phyloP scores from a whole-genome alignment of 257 asterid species.

The Euphrasia confusa region DNA sequence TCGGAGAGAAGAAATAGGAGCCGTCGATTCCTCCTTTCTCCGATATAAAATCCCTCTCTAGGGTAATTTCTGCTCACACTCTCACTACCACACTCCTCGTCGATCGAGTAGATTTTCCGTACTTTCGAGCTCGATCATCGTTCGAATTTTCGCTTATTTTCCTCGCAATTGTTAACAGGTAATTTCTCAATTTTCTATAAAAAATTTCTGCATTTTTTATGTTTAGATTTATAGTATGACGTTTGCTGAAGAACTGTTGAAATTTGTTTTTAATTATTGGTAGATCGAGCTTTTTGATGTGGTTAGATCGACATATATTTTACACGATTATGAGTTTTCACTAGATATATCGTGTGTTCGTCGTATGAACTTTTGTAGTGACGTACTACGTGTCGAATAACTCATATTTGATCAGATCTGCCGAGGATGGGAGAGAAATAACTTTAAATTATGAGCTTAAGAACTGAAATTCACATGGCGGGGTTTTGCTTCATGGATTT shows the following conservation, averaged over 20 bases:
- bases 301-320: background rate
- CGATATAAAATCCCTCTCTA: background rate
- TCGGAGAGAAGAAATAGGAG: background rate
- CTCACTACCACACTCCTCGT: background rate
- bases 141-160: background rate
- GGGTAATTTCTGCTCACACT: background rate
- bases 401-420: background rate
- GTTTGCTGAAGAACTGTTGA: background rate
- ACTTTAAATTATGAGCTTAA: too few species aligned
- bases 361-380: background rate
- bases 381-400: background rate
- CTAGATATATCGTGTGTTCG: too few species aligned
- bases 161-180: background rate
- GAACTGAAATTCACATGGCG: background rate
- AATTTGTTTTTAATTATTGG: too few species aligned
- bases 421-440: background rate
- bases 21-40: background rate
- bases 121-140: background rate
- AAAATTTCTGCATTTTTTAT: too few species aligned
- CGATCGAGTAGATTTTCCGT: background rate
- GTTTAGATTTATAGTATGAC: background rate
- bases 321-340: too few species aligned
- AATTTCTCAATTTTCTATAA: background rate
- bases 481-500: background rate
- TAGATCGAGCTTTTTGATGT: background rate